Percentiles rank a stretch among this genome's conserved stretches.
phyloP scores from a whole-genome alignment of 345 rosid genomes.

The Eucalyptus shirleyi region DNA sequence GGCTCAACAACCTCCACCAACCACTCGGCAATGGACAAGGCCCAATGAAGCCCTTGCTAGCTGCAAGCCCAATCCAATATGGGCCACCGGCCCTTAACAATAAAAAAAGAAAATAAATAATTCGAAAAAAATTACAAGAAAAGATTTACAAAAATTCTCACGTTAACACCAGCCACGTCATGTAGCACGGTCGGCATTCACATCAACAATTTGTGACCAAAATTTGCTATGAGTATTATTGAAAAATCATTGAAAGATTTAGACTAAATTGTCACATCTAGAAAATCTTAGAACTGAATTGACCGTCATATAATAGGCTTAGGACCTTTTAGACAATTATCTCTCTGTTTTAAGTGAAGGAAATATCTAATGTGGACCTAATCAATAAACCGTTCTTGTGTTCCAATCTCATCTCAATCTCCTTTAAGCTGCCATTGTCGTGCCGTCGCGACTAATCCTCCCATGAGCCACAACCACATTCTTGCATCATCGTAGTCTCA shows the following conservation, averaged over 20 bases:
- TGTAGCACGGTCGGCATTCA: rapidly evolving
- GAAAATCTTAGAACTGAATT: not conserved
- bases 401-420: not conserved
- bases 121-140: not conserved
- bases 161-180: rapidly evolving
- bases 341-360: not conserved
- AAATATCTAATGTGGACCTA: not conserved
- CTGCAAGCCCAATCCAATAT: not conserved
- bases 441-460: not conserved
- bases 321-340: not conserved
- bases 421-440: not conserved
- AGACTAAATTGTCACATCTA: rapidly evolving
- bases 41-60: not conserved
- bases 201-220: rapidly evolving
- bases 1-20: rapidly evolving
- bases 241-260: not conserved
- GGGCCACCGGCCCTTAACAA: not conserved
- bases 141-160: not conserved
- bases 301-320: rapidly evolving
- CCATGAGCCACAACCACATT: not conserved
- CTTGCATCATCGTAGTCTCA: not conserved
- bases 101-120: not conserved
- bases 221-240: rapidly evolving
- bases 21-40: not conserved
- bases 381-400: not conserved